Conservation (phyloP, 2,329 filamentous ascomycete species). For the Trichoderma breve region DNA sequence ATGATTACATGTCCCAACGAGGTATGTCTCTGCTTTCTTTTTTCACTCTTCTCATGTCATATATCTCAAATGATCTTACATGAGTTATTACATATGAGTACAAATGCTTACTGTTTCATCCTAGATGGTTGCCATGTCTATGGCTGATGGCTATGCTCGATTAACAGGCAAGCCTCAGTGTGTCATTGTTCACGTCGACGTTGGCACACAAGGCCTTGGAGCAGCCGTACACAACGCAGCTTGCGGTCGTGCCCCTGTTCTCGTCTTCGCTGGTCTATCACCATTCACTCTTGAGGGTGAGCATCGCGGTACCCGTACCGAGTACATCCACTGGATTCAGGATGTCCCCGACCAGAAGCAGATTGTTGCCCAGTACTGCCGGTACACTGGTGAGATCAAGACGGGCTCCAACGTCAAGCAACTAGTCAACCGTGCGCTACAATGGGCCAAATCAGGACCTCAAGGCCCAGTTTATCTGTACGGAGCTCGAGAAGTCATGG, state of each 20-base stretch:
- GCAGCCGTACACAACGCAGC: constrained; percentile 79
- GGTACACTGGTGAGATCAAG: constrained; percentile 80
- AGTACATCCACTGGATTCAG: constrained; percentile 86
- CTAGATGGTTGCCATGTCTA: constrained; percentile 80
- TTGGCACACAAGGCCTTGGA: constrained; percentile 75
- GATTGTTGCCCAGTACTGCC: constrained; percentile 81
- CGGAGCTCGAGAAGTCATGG: constrained; percentile 78
- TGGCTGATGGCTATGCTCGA: constrained; percentile 78
- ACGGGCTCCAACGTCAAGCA: constrained; percentile 84
- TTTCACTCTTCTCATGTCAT: background rate
- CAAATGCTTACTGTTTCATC: background rate
- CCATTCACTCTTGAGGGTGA: constrained; percentile 78
- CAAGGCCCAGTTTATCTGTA: constrained; percentile 77
- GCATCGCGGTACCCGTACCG: constrained; percentile 71
- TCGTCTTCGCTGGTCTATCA: constrained; percentile 76
- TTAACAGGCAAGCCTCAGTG: constrained; percentile 70
- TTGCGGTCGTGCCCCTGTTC: constrained; percentile 68
- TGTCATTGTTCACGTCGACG: constrained; percentile 78
- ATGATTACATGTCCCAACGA: constrained; percentile 81
- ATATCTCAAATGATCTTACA: background rate
- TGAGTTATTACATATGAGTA: background rate
- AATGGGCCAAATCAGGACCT: constrained; percentile 75
- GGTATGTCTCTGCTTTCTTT: constrained; percentile 41
- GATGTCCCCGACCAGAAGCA: constrained; percentile 79
- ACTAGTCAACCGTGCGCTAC: constrained; percentile 79